Conservation (phyloP, 371 early-diverging fungal genomes). For the Apophysomyces variabilis region DNA sequence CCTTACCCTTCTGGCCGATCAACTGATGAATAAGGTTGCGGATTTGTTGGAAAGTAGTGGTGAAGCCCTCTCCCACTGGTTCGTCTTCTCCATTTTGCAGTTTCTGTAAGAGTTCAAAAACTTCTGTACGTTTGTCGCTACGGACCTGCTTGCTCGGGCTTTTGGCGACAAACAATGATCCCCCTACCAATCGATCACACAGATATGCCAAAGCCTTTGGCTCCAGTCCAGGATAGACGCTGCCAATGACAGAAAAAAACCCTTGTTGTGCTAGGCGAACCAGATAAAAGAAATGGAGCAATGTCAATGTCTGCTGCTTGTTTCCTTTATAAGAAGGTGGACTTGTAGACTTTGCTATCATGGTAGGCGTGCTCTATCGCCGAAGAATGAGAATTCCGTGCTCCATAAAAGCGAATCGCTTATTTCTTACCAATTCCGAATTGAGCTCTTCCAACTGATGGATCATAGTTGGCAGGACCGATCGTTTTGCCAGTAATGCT, state of each 20-base stretch:
- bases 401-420: background rate
- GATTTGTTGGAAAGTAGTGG: slow-evolving; percentile 35
- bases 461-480: background rate
- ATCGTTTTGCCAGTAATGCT: slow-evolving; percentile 6
- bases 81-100: slow-evolving; percentile 30
- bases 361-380: slow-evolving; percentile 1
- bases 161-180: slow-evolving; percentile 33
- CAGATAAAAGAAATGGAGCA: slow-evolving; percentile 44
- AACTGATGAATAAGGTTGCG: slow-evolving; percentile 33
- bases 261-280: slow-evolving; percentile 45
- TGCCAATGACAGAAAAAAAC: slow-evolving; percentile 29
- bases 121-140: slow-evolving; percentile 18
- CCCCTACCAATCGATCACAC: slow-evolving; percentile 42
- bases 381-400: background rate
- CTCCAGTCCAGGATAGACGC: slow-evolving; percentile 16
- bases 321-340: slow-evolving; percentile 2
- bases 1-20: slow-evolving; percentile 8
- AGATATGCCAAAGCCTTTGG: slow-evolving; percentile 26
- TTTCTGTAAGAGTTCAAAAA: slow-evolving; percentile 28
- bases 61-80: slow-evolving; percentile 15
- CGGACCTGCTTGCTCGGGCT: slow-evolving; percentile 19
- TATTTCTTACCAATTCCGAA: slow-evolving; percentile 17
- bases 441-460: slow-evolving; percentile 6
- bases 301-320: slow-evolving; percentile 24
- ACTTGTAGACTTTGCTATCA: background rate